Conservation (phyloP, 352 stramenopile species). For the Phytophthora meadii region DNA sequence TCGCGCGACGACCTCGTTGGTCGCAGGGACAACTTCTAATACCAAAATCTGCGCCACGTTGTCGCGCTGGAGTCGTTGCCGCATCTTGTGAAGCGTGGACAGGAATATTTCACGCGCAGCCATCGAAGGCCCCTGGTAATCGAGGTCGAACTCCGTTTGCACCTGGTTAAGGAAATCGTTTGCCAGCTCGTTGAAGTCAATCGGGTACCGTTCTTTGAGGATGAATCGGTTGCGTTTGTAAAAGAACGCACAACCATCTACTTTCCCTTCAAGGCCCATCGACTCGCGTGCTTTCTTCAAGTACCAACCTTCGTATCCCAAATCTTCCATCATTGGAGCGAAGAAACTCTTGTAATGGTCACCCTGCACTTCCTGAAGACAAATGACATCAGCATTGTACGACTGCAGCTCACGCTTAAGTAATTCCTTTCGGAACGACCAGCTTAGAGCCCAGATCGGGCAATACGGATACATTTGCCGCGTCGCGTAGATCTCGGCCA, state of each 20-base stretch:
- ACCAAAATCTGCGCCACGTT: slow-evolving; percentile 98
- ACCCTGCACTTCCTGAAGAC: slow-evolving; percentile 98
- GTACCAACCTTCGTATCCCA: slow-evolving; percentile 98
- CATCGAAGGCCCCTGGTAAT: slow-evolving; percentile 73
- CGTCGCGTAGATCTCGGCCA: slow-evolving; percentile 93
- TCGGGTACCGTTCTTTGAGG: slow-evolving; percentile 91
- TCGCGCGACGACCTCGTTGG: slow-evolving; percentile 57
- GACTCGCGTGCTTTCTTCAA: slow-evolving; percentile 98
- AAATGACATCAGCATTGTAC: slow-evolving; percentile 97
- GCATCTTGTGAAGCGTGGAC: slow-evolving; percentile 57
- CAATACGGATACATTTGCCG: slow-evolving; percentile 97
- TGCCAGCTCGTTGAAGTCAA: slow-evolving; percentile 98
- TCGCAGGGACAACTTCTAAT: slow-evolving; percentile 93
- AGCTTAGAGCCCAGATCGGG: slow-evolving; percentile 97
- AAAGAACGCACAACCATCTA: slow-evolving; percentile 98
- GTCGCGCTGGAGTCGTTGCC: slow-evolving; percentile 94
- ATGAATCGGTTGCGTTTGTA: slow-evolving; percentile 94
- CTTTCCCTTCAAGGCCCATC: slow-evolving; percentile 97
- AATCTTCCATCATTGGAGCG: slow-evolving; percentile 93
- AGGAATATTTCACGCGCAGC: slow-evolving; percentile 69
- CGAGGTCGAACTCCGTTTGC: slow-evolving; percentile 81
- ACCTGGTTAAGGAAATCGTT: slow-evolving; percentile 75
- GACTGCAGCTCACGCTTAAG: slow-evolving; percentile 91
- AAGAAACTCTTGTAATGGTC: slow-evolving; percentile 99
- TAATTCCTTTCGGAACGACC: slow-evolving; percentile 95